Base-by-base conservation (phyloP, 106 monocot species). In the Xerophyta viscosa region DNA sequence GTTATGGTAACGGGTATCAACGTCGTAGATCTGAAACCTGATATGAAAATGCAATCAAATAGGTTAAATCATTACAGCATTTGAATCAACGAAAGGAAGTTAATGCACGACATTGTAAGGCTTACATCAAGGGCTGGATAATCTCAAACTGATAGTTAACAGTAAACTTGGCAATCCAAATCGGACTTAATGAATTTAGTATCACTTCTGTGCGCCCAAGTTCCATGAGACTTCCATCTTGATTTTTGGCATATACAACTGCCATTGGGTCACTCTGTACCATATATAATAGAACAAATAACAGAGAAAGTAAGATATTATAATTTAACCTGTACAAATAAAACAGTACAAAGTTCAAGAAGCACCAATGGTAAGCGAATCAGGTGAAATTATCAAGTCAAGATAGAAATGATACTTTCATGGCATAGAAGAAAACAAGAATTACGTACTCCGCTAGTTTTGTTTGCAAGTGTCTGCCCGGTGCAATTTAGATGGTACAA, bases 131-230 rank as follows among this genome's bases (percentile, higher is more conserved):
- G 51, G 39, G 62, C 27, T 84, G 84, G 24, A 84, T 67, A 54
- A 67, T 78, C 71, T 84, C 84, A 60, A 84, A 84, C 39, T 84
- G 78, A 44, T 78, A 84, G 50, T 55, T 70, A 44, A 84, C 64
- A 42, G 26, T 46, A 50, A 75, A 23, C 46, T 78, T 84, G 20
- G 78, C 75, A 36, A 84, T 78, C 84, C 84, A 84, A 42, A 60
- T 36, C 41, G 84, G 84, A 61, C 71, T 50, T 15, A 78, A 28
- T 10, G 71, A 48, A 50, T 84, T 84, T 67, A 75, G 24, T 50
- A 84, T 65, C 7, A 84, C 84, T 71, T 83, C 83, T 14, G 83
- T 83, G 6, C 83, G 69, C 15, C 77, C 77, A 62, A 83, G 31
- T 60, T 84, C 84, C 64, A 75, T 64, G 26, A 75, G 66, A 31